Base-by-base conservation (phyloP, 805 yeast species). In the Lipomyces sp. region DNA sequence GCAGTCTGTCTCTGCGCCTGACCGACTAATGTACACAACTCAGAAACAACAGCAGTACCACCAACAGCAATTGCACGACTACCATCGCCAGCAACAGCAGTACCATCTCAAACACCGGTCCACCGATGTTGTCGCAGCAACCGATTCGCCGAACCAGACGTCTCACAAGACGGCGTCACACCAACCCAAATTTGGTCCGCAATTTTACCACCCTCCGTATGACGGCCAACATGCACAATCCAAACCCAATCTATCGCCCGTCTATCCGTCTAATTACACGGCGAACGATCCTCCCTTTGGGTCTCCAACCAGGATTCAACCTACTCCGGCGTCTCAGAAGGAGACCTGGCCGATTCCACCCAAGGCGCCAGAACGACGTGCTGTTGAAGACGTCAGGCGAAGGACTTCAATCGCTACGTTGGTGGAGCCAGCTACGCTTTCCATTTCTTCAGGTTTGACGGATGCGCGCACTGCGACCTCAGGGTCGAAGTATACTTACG, bases 161-260 rank as follows among this genome's bases (percentile, higher is more conserved):
- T n/a, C n/a, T n/a, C 23, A 14, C 26, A 26, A 22, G 43, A 28
- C 31, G 18, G 4, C 8, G 13, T 36, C 5, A 21, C 39, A 10
- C 16, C 22, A 22, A 16, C 21, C 31, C 10, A 11, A 23, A 6
- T 23, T 23, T 31, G 22, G 39, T 11, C 8, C 16, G 4, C 24
- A 39, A 1, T 35, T 34, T n/a, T 44, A 34, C 36, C 50, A 47
- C 19, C 50, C 50, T 3, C 42, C 36, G 22, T 47, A 47, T 16
- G 40, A 47, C 26, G 50, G 50, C 13, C 44, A 47, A 22, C 50
- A 47, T 23, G 50, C 50, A 8, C 33, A 39, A 5, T 39, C 45
- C 3, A 36, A 37, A n/a, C n/a, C n/a, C 4, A 39, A 31, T 23
- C 8, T 43, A 13, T 38, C 42, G 19, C 48, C 49, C 24, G 21